These are phyloP conservation scores for Syzygium syzygioides DNA, from an alignment of 441 rosid genomes.

Conservation along the genomic window DNA sequence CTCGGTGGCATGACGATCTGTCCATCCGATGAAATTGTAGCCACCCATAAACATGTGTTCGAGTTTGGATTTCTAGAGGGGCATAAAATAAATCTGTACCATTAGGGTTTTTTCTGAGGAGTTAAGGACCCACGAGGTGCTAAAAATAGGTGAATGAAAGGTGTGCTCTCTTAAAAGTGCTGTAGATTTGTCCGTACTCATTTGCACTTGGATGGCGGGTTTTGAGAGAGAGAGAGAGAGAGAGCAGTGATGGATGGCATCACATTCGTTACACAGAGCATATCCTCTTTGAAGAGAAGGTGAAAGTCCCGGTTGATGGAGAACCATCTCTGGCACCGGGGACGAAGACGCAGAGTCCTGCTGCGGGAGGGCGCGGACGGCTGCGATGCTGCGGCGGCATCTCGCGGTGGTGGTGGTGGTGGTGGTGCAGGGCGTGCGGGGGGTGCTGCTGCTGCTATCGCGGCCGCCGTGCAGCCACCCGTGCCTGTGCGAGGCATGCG, in stretches of 20 bases:
- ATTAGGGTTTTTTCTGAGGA: neutral
- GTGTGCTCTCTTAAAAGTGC: too few relatives aligned
- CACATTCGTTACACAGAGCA: neutral
- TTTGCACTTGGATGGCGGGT: too few relatives aligned
- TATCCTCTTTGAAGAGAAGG: neutral
- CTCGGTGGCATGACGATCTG: neutral
- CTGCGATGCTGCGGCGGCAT: conserved; percentile 1
- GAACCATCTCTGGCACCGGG: conserved; percentile 21
- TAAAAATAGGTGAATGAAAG: too few relatives aligned
- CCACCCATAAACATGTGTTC: neutral
- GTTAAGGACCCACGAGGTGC: too few relatives aligned
- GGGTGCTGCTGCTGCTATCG: conserved; percentile 37
- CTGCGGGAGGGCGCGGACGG: conserved; percentile 41
- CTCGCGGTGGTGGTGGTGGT: neutral
- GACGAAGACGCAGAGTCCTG: conserved; percentile 46
- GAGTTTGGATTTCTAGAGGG: too few relatives aligned
- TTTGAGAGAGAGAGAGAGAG: neutral
- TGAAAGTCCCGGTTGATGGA: neutral
- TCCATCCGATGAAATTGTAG: neutral
- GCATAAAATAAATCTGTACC: neutral
- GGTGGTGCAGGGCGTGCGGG: conserved; percentile 46
- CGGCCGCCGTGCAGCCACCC: conserved; percentile 55
- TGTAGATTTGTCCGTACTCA: too few relatives aligned
- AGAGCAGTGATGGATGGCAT: neutral
- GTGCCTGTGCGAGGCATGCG: conserved; percentile 57